Evolutionary conservation across 2,329 filamentous ascomycete species (phyloP), one percentile per base, ranked within the genome.

Genomic region (Diaporthe batatas): DNA sequence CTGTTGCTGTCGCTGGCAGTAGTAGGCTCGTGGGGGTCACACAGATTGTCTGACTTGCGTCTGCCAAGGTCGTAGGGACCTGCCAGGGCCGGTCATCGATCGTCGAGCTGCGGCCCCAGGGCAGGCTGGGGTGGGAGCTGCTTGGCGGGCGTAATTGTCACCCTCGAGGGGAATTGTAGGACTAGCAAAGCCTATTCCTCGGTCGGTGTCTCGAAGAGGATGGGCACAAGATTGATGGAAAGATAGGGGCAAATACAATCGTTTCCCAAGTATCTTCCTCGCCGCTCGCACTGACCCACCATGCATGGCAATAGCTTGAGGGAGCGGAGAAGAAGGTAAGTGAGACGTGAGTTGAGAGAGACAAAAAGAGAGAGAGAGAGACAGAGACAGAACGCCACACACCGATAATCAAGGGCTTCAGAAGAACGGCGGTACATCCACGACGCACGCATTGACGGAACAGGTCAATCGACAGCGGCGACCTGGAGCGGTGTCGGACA

Each of bases 21-120:
- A 25, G 12, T 14, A 64, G 25, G 42, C 44, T 53, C 62, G 62
- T 53, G 62, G 62, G 62, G 62, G 44, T 67, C 47, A 67, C 62
- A 53, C 62, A 53, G n/a, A 23, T 36, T 53, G 47, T 67, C 47
- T 67, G 62, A 67, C 62, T 67, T 67, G 62, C 62, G 32, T 65
- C 44, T 65, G 62, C 62, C 62, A 65, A 39, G 62, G 42, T 36
- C 44, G 32, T 21, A 34, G 44, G 44, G 62, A 65, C 62, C 62
- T 67, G 62, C 62, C 62, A 53, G 62, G 62, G 47, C 32, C 62
- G 47, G 62, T 39, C 62, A 67, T 67, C 32, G 47, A 67, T 67
- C 62, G 62, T 67, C 47, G 29, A 67, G 18, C n/a, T 21, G 21
- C 36, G 44, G 62, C 29, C 62, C 42, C 29, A 47, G 47, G 62